Evolutionary conservation across 495 filamentous ascomycete species (phyloP), one percentile per base, ranked within the genome.

Genomic region (Daldinia vernicosa): DNA sequence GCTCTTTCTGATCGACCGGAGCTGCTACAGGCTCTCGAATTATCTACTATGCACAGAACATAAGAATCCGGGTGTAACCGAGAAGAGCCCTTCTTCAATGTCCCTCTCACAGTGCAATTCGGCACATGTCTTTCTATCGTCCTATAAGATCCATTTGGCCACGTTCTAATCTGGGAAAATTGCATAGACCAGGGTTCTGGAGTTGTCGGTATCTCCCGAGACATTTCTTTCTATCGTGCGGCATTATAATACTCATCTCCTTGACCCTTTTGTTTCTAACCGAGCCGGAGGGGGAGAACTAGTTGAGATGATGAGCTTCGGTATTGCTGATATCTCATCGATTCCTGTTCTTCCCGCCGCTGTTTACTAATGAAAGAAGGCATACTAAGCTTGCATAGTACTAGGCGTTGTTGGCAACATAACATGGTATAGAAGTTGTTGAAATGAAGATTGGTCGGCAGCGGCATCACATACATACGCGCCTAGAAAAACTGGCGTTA

Each of bases 1-100:
- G 90, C 89, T 40, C 84, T 99, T 72, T 86, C 86, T 61, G 86
- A 87, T 67, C 86, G 95, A 40, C 95, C 95, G 15, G 96, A 98
- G 84, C 84, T 99, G 62, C 81, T 94, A 71, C 90, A 94, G 78
- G 95, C 95, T 22, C 83, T 98, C 57, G 89, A 92, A 75, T 84
- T 91, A 73, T 95, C 94, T 74, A 93, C 90, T 11, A 88, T 97
- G 76, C 80, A 81, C 65, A 71, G 73, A 66, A 27, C 70, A 35
- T 74, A 75, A 66, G 55, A 22, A 59, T 52, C 24, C 50, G 14
- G 32, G 26, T 45, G 17, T 58, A 30, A 54, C 43, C 27, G 59
- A 59, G 61, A 60, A 45, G 17, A 27, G 17, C 24, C 11, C 58
- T 65, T 56, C 33, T 65, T 57, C 30, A 47, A n/a, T 22, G 3